Evolutionary conservation across 208 protist genomes (phyloP), one percentile per base, ranked within the genome.

Genomic region (Acanthamoeba triangularis): DNA sequence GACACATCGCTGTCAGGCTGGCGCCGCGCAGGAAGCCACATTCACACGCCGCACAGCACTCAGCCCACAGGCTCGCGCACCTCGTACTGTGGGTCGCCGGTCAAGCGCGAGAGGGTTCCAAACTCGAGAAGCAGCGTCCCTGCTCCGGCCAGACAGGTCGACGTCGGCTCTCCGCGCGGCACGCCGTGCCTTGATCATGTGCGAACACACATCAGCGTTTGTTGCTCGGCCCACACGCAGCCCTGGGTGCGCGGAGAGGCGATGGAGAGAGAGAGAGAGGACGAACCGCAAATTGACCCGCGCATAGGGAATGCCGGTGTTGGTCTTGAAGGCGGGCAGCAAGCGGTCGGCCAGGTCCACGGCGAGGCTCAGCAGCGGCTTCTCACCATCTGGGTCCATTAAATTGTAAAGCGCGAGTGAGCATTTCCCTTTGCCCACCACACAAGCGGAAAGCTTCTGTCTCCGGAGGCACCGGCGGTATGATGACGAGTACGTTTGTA

Each of bases 271-370:
- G 41, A 28, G 16, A 37, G 7, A 7, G 41, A 10, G 23, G 41
- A 52, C 33, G 41, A 16, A 88, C 80, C 49, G 87, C 14, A 99
- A 94, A 95, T 99, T 98, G 6, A 96, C 91, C 4, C 97, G 96
- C 35, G 98, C 97, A 95, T 98, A 99, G 0, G 98, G 98, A 33
- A 99, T 98, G n/a, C 98, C 98, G 2, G 98, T 98, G 8, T 97
- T 93, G 10, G 98, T 98, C 61, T 98, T 95, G 88, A 99, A 99
- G 10, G 98, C 98, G 10, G 72, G 87, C 13, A 98, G 80, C 7
- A 98, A 78, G 1, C 97, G 93, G 28, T 98, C 59, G 10, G 52
- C 97, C 23, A 98, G 69, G 82, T 98, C 97, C 23, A 97, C 44
- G 18, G 97, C 97, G 4, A 98, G 82, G 1, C 63, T 35, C 30